Percentiles rank a stretch among this genome's conserved stretches.
Conservation (phyloP, 1,284 basidiomycete genomes). For the Puccinia hordei region DNA sequence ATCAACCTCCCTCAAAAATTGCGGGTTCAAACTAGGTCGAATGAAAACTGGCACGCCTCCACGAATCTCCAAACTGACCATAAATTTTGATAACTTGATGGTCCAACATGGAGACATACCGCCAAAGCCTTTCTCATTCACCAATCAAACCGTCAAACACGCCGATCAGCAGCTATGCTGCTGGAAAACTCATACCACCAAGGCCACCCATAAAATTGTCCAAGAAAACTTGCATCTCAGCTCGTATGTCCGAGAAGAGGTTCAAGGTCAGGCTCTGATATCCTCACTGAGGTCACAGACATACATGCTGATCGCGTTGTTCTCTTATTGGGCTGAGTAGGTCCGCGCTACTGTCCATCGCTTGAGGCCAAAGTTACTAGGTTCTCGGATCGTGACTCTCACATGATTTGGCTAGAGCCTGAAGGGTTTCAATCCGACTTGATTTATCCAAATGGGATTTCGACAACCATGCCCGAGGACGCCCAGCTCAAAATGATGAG, state of each 20-base stretch:
- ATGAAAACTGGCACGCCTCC: constrained; percentile 89
- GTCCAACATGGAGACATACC: constrained; percentile 63
- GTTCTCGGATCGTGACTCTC: constrained; percentile 71
- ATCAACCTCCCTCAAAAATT: constrained; percentile 71
- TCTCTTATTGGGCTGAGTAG: constrained; percentile 60
- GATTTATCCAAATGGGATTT: constrained; percentile 86
- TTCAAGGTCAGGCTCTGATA: constrained; percentile 66
- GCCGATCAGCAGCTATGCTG: constrained; percentile 74
- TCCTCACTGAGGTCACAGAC: background rate
- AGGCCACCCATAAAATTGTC: constrained; percentile 72
- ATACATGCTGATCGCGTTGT: background rate
- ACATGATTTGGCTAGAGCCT: constrained; percentile 84
- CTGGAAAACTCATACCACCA: constrained; percentile 73
- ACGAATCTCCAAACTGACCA: constrained; percentile 70
- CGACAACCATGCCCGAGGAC: constrained; percentile 80
- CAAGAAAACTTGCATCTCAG: constrained; percentile 73
- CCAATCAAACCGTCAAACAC: constrained; percentile 57
- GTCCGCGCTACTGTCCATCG: constrained; percentile 86
- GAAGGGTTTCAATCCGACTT: constrained; percentile 83
- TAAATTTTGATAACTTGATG: constrained; percentile 68
- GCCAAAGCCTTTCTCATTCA: constrained; percentile 53
- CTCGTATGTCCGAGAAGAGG: constrained; percentile 81
- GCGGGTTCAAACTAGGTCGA: constrained; percentile 77
- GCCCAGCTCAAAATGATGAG: constrained; percentile 76
- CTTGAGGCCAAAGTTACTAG: constrained; percentile 81